Evolutionary conservation across 768 basidiomycete genomes (phyloP).

Genomic region (Daedalea quercina): DNA sequence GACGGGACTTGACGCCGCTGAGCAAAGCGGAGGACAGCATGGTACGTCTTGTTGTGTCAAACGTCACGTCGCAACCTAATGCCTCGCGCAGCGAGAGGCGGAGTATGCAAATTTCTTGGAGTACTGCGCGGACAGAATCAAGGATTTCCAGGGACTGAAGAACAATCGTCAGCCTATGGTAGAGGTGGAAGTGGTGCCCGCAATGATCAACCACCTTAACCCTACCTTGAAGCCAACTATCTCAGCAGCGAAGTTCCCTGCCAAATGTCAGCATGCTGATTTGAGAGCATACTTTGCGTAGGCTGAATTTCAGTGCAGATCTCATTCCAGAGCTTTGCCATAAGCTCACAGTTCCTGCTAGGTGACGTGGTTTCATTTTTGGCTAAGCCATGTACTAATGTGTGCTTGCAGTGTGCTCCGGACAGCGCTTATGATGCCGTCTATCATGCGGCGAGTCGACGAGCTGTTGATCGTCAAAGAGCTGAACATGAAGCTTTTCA

Average conservation of each 20-base stretch:
- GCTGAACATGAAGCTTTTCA: slow-evolving; percentile 63
- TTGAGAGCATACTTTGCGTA: not conserved
- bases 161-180: slow-evolving; percentile 66
- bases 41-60: slow-evolving; percentile 34
- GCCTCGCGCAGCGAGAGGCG: slow-evolving; percentile 45
- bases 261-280: slow-evolving; percentile 50
- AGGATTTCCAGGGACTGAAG: slow-evolving; percentile 54
- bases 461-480: slow-evolving; percentile 72
- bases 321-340: slow-evolving; percentile 80
- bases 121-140: slow-evolving; percentile 55
- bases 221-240: slow-evolving; percentile 39
- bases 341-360: slow-evolving; percentile 66
- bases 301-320: slow-evolving; percentile 35
- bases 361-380: slow-evolving; percentile 31
- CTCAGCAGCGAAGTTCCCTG: slow-evolving; percentile 31
- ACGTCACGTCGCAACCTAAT: not conserved
- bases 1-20: slow-evolving; percentile 65
- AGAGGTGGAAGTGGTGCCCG: slow-evolving; percentile 51
- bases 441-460: slow-evolving; percentile 66
- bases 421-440: slow-evolving; percentile 66
- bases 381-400: not conserved
- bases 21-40: slow-evolving; percentile 61
- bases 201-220: slow-evolving; percentile 51
- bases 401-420: slow-evolving; percentile 47
- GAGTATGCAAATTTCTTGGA: slow-evolving; percentile 56